Conservation (phyloP, 2,329 filamentous ascomycete genomes). For the Cryphonectria parasitica region DNA sequence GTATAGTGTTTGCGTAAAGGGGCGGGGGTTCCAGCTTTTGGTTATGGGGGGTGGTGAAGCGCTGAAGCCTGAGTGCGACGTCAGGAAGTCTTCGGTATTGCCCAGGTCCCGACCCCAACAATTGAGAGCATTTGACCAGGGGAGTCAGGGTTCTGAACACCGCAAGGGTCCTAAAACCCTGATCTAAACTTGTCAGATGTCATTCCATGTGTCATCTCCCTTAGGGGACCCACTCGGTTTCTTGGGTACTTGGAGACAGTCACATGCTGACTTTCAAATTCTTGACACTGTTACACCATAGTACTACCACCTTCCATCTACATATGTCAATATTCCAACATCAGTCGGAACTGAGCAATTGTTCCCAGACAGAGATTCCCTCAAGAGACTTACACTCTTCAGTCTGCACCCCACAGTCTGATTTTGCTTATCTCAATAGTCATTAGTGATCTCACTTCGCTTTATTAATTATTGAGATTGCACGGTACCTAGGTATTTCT, state of each 20-base stretch:
- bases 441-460: not conserved
- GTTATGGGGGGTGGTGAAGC: not conserved
- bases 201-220: not conserved
- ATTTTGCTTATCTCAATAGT: not conserved
- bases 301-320: not conserved
- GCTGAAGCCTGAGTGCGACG: not conserved
- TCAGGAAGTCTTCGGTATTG: not conserved
- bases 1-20: constrained; percentile 12
- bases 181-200: not conserved
- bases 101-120: not conserved
- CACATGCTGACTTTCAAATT: not conserved
- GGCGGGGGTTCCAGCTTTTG: not conserved
- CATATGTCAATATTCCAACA: not conserved
- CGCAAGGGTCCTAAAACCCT: not conserved
- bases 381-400: not conserved
- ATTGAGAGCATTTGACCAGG: not conserved
- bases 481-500: too few relatives aligned
- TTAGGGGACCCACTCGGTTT: not conserved
- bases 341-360: not conserved
- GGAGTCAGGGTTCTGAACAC: not conserved
- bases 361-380: not conserved
- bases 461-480: too few relatives aligned
- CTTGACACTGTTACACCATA: not conserved
- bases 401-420: not conserved
- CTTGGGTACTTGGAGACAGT: not conserved